Base-by-base conservation (phyloP, 1,284 basidiomycete genomes). In the Ustilago loliicola region DNA sequence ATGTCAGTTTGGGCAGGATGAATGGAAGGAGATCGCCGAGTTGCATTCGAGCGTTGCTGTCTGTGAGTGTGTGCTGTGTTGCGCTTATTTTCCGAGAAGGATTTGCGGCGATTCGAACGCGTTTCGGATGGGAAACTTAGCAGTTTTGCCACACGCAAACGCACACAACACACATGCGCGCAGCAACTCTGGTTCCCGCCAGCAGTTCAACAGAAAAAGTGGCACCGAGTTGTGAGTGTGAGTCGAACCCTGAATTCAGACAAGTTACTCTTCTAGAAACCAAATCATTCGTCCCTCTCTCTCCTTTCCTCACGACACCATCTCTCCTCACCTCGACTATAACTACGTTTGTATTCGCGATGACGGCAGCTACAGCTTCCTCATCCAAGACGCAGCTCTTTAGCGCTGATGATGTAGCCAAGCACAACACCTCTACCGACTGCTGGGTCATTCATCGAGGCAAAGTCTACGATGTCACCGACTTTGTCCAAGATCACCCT, bases 371-470 rank as follows among this genome's bases (percentile, higher is more conserved):
- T 29, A 56, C 73, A 53, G 38, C 70, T 32, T 66, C 63, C 51
- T 69, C 54, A 7, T 61, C 76, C 52, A 66, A 73, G 70, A 73
- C 80, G 66, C 66, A 67, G 66, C 68, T 82, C 62, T 79, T 82
- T 58, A 66, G 71, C 7, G 50, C 61, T 15, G 70, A 68, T 17
- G 73, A 80, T 29, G 72, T 86, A 3, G 65, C 81, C 17, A 75
- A 77, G 68, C 80, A 83, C 76, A 91, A 93, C 8, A 81, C 82
- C 15, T 93, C 94, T 86, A 86, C 94, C 21, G 86, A 90, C 66
- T 89, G 95, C 65, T 85, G 88, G 86, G 85, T 89, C 60, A 87
- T 87, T 6, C 86, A 86, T 83, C 80, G 83, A 23, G 88, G 87
- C 55, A 84, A 85, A 48, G 88, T 89, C 34, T 89, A 88, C 85